phyloP scores from a whole-genome alignment of 2,329 filamentous ascomycete genomes.

The Mariannaea sp. region DNA sequence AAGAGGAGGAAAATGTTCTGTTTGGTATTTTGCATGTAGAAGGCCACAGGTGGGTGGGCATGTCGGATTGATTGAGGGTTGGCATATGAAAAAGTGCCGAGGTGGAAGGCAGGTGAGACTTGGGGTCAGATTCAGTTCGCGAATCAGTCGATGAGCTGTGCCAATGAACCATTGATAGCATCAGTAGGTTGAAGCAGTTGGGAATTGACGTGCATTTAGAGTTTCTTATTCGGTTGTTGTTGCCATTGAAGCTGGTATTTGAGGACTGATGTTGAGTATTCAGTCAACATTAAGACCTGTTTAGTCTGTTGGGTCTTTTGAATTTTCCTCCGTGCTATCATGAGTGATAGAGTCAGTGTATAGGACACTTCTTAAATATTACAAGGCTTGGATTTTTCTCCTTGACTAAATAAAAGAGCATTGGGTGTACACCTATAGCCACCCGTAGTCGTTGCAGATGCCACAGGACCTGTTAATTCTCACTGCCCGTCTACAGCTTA shows the following conservation, averaged over 20 bases:
- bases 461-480: slow-evolving; percentile 6
- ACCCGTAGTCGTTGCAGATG: too few species aligned
- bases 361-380: too few species aligned
- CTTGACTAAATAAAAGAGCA: too few species aligned
- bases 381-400: too few species aligned
- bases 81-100: slow-evolving; percentile 2
- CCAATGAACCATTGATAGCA: slow-evolving; percentile 9
- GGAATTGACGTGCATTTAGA: slow-evolving; percentile 4
- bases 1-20: not conserved
- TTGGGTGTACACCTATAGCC: too few species aligned
- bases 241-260: slow-evolving; percentile 4
- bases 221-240: not conserved
- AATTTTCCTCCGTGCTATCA: too few species aligned
- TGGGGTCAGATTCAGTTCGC: slow-evolving; percentile 4
- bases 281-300: too few species aligned
- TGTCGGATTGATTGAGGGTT: slow-evolving; percentile 5
- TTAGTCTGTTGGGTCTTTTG: too few species aligned
- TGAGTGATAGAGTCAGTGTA: too few species aligned
- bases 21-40: not conserved
- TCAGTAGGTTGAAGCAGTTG: not conserved
- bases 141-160: slow-evolving; percentile 7
- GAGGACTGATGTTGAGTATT: too few species aligned
- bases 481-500: not conserved
- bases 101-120: slow-evolving; percentile 2
- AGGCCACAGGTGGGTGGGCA: slow-evolving; percentile 3